phyloP scores from a whole-genome alignment of 1,284 basidiomycete genomes.

The Puccinia coronata region DNA sequence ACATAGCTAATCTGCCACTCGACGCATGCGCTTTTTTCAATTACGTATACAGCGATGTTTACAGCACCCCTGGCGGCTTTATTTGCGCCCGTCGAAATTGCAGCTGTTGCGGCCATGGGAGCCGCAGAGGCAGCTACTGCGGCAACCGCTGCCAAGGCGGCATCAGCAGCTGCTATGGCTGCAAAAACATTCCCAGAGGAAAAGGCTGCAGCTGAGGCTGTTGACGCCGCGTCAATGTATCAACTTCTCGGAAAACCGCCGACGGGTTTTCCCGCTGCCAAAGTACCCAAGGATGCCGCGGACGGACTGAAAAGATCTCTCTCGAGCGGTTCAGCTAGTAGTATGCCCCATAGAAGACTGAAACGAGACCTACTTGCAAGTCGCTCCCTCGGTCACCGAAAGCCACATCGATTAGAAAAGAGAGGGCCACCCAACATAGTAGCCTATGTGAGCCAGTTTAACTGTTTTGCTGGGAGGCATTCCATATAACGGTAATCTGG shows the following conservation, averaged over 20 bases:
- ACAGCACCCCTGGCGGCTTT: slow-evolving; percentile 14
- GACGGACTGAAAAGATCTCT: not conserved
- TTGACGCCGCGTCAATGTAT: not conserved
- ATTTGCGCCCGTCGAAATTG: not conserved
- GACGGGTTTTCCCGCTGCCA: not conserved
- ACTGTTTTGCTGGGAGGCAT: not conserved
- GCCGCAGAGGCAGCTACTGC: not conserved
- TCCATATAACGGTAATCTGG: not conserved
- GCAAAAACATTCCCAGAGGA: not conserved
- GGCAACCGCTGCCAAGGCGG: not conserved
- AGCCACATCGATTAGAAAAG: slow-evolving; percentile 23
- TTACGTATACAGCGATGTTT: slow-evolving; percentile 6
- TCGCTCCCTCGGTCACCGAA: not conserved
- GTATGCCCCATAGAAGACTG: not conserved
- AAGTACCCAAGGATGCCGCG: not conserved
- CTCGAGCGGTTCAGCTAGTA: no score
- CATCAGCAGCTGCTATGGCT: not conserved
- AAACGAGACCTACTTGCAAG: not conserved
- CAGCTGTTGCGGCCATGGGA: no score
- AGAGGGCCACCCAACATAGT: slow-evolving; percentile 32
- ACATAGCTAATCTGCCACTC: not conserved
- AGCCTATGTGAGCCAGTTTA: slow-evolving; percentile 13
- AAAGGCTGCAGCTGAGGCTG: not conserved
- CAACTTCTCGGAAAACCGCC: not conserved
- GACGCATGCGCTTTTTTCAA: not conserved